Conservation (phyloP, 2,329 filamentous ascomycete genomes). For the Purpureocillium lavendulum region DNA sequence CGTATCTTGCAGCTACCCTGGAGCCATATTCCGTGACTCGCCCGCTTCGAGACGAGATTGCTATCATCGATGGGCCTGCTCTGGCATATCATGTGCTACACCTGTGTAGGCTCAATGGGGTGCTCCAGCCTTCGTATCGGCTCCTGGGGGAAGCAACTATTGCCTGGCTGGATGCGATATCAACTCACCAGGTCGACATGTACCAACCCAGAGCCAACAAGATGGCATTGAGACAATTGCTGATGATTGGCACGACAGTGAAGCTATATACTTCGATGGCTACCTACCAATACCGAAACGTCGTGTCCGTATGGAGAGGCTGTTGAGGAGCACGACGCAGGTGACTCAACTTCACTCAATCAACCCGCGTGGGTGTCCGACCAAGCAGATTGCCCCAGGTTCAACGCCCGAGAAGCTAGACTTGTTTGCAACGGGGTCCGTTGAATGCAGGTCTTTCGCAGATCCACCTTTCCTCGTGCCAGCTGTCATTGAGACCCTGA, state of each 20-base stretch:
- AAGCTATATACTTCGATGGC: conserved; percentile 79
- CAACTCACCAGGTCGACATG: conserved; percentile 50
- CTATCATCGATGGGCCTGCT: conserved; percentile 69
- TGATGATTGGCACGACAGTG: conserved; percentile 11
- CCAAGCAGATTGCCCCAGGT: conserved; percentile 10
- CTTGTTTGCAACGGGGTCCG: conserved; percentile 16
- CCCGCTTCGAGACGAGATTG: conserved; percentile 29
- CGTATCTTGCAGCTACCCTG: conserved; percentile 43
- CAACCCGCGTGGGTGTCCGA: conserved; percentile 16
- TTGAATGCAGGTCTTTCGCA: conserved; percentile 24
- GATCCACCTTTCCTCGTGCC: conserved; percentile 69
- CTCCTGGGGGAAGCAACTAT: conserved; percentile 52
- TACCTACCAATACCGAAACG: conserved; percentile 63
- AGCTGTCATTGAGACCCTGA: conserved; percentile 63
- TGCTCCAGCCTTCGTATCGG: conserved; percentile 52
- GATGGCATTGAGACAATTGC: not conserved
- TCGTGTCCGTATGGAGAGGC: conserved; percentile 49
- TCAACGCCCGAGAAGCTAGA: conserved; percentile 7
- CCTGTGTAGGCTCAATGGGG: conserved; percentile 39
- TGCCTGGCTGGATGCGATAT: conserved; percentile 54
- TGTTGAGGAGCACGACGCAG: conserved; percentile 47
- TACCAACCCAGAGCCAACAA: conserved; percentile 26
- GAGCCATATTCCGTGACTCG: conserved; percentile 39
- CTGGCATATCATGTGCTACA: conserved; percentile 67
- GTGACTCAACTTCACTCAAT: conserved; percentile 38